Conservation (phyloP, 2,329 filamentous ascomycete genomes). For the Aquanectria penicillioides region DNA sequence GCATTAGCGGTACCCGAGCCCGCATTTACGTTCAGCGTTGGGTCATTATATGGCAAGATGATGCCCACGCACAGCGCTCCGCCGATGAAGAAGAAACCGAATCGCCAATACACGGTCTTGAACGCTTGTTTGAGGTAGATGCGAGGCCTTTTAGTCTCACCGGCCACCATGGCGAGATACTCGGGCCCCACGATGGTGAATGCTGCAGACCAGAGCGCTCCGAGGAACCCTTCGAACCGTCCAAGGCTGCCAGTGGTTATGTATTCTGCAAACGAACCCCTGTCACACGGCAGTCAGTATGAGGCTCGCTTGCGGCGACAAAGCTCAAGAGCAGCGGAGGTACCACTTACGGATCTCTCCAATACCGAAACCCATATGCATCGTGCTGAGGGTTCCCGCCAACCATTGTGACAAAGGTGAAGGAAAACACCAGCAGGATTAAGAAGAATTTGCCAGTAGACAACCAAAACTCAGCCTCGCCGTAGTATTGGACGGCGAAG, state of each 20-base stretch:
- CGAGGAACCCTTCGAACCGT: conserved; percentile 67
- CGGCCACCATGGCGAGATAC: conserved; percentile 36
- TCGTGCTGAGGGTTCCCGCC: conserved; percentile 14
- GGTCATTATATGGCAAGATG: conserved; percentile 45
- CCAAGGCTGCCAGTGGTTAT: conserved; percentile 56
- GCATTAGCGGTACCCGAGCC: conserved; percentile 53
- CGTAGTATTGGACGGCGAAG: conserved; percentile 55
- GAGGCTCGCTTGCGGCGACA: not conserved
- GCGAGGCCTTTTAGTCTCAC: conserved; percentile 42
- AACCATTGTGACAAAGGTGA: conserved; percentile 50
- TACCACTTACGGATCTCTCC: conserved; percentile 12
- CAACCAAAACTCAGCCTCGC: conserved; percentile 62
- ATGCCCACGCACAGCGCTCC: conserved; percentile 47
- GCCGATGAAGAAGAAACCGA: conserved; percentile 45
- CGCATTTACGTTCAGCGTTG: conserved; percentile 36
- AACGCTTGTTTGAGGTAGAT: conserved; percentile 41
- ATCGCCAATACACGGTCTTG: conserved; percentile 40
- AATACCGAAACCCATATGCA: conserved; percentile 17
- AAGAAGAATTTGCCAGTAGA: conserved; percentile 58
- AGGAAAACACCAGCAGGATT: conserved; percentile 57
- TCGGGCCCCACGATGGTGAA: conserved; percentile 37
- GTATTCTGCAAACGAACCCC: conserved; percentile 42
- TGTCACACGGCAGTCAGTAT: not conserved
- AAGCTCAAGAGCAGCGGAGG: not conserved
- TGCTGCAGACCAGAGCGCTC: conserved; percentile 22